These are phyloP conservation scores for Diddensiella caesifluorescens DNA, from an alignment of 805 yeast species.

Conservation along the genomic window DNA sequence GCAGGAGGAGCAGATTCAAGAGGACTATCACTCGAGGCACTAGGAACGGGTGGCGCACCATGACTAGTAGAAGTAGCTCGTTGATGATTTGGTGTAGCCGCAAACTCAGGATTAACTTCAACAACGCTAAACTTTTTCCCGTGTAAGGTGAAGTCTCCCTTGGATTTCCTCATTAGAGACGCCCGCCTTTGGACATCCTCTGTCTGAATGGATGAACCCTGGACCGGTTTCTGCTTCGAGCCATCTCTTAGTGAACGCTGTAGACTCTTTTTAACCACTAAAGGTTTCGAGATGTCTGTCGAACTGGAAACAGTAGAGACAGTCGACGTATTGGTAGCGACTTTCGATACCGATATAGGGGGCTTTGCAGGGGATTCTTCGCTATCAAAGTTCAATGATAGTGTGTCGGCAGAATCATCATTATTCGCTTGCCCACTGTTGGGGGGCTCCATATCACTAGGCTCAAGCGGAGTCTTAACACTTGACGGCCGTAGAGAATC, in stretches of 20 bases:
- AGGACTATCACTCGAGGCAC: not conserved
- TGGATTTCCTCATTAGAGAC: conserved; percentile 22
- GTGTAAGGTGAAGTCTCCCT: conserved; percentile 26
- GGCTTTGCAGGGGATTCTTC: no score
- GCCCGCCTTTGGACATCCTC: conserved; percentile 20
- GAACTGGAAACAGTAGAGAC: no score
- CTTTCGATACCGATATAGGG: no score
- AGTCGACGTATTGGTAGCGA: no score
- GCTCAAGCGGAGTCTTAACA: no score
- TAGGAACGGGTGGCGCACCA: not conserved
- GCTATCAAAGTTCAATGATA: no score
- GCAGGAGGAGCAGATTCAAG: not conserved
- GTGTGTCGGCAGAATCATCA: no score
- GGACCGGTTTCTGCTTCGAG: not conserved
- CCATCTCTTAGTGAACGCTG: conserved; percentile 14
- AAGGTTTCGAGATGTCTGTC: no score
- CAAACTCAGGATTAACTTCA: conserved; percentile 31
- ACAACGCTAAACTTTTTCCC: conserved; percentile 32
- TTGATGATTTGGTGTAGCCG: conserved; percentile 20
- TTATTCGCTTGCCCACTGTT: no score
- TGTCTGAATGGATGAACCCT: not conserved
- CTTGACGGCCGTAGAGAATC: no score
- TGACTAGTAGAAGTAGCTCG: conserved; percentile 11
- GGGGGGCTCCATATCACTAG: no score
- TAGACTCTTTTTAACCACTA: conserved; percentile 10